Base-by-base conservation (phyloP, 2,329 filamentous ascomycete species). In the Epichloe sylvatica region DNA sequence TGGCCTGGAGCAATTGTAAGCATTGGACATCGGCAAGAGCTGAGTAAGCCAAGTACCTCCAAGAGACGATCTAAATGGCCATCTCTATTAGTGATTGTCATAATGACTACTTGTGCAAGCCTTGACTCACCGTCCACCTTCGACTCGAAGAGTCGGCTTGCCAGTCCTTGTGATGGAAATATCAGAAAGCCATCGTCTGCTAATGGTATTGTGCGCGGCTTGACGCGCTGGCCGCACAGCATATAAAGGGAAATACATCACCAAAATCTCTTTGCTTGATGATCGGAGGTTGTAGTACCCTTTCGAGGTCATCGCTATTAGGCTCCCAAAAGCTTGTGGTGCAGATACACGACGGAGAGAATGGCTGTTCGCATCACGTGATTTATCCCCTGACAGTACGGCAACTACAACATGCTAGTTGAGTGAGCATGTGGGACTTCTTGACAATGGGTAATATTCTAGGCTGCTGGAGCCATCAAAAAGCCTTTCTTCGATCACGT, bases 131-230 rank as follows among this genome's bases (percentile, higher is more conserved):
- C 91, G 83, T 74, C 92, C 92, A 71, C 91, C 91, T 64, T 90
- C 81, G 51, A 84, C 75, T 62, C 89, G 84, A 64, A 97, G 73
- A 61, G 97, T 90, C 54, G 92, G 91, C 76, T 95, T 96, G 68
- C 92, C 92, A 51, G 92, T 98, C 62, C 92, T 80, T 54, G 91
- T 94, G 64, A 98, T 95, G 62, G 86, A 76, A 63, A 98, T 78
- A 74, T 98, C 92, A 65, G 88, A 86, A 58, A 83, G 62, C 55
- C 68, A 67, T 66, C 75, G 74, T 62, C 71, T 72, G 61, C 73
- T 70, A 59, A 71, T 61, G 57, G 72, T 61, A 60, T 69, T 70
- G 62, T 67, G 68, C 56, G 67, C 65, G 56, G 70, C 63, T 62
- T 66, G 70, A 59, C 69, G 68, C 59, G 72, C 70, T 56, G 73